Base-by-base conservation (phyloP, 108 stramenopile species). In the Craspedostauros australis region DNA sequence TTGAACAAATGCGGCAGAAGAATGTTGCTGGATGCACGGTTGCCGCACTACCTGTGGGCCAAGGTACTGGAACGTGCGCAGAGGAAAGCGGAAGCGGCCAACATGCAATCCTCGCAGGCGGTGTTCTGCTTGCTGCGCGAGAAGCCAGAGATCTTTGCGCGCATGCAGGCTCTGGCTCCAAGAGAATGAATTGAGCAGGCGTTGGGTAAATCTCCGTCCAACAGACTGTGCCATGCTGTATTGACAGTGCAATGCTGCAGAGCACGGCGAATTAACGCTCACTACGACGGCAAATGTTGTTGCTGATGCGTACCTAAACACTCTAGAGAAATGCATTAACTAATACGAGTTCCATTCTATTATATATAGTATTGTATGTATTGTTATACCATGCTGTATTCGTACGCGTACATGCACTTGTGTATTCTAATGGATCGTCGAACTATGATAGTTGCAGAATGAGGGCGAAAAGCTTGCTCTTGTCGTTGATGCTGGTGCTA, bases 1-100 rank as follows among this genome's bases (percentile, higher is more conserved):
- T 46, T 58, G 25, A 71, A 71, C 53, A 48, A 36, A 7, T 39
- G 55, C 16, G 62, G 70, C 29, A 30, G 70, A 57, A 57, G 55
- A 24, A 30, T 64, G 19, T 34, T 56, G 31, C 43, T 46, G 5
- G 20, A 50, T 4, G 1, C 1, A 2, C 24, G 19, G 16, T 8
- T 43, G 21, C 50, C 65, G 15, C 31, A 25, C 2, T 29, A 16
- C 5, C 20, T 66, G 16, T 58, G 57, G 57, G 60, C 57, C 1
- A 18, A 44, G 1, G 60, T 41, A 31, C 51, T 71, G 1, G 62
- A 12, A 26, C 50, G 53, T 26, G 46, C 61, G 11, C 36, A 47
- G 26, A 6, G 38, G 1, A 44, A 48, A 23, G 8, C n/a, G n/a
- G n/a, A n/a, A 15, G 23, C 41, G 22, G 22, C 23, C 25, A 3